Percentiles rank a stretch among this genome's conserved stretches.
These are phyloP conservation scores for Myriosclerotinia curreyana DNA, from an alignment of 2,329 filamentous ascomycete species.

Conservation along the genomic window DNA sequence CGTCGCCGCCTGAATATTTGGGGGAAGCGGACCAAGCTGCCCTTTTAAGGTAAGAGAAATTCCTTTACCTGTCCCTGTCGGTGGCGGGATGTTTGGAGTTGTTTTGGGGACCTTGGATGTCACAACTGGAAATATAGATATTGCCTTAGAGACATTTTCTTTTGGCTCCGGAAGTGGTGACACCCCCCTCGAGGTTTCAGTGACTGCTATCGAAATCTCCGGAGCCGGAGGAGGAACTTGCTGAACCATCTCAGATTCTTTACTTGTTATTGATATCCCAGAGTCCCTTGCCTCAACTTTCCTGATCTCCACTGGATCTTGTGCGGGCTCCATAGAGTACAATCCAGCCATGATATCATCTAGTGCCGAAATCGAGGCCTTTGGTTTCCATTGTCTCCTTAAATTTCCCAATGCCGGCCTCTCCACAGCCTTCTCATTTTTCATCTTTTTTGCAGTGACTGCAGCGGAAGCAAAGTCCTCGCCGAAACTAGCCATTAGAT, in stretches of 20 bases:
- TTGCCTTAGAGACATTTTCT: background rate
- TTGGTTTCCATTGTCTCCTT: constrained; percentile 1
- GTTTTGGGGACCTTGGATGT: background rate
- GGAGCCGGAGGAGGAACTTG: background rate
- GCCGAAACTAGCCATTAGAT: constrained; percentile 21
- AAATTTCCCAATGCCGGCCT: background rate
- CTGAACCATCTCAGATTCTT: background rate
- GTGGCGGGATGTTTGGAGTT: background rate
- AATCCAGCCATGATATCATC: constrained; percentile 23
- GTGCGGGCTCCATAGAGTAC: background rate
- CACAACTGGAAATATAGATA: background rate
- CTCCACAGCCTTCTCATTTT: constrained; percentile 13
- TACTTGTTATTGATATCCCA: background rate
- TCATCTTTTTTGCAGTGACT: background rate
- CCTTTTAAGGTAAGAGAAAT: background rate
- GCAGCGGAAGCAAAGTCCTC: background rate
- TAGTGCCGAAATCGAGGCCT: constrained; percentile 15
- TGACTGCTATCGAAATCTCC: background rate
- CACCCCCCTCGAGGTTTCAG: background rate
- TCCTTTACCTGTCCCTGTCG: background rate
- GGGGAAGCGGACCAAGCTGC: background rate
- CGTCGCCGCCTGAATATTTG: background rate
- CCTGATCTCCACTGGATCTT: background rate
- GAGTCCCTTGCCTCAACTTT: background rate
- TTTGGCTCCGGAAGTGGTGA: background rate